Percentiles rank a stretch among this genome's conserved stretches.
Evolutionary conservation across 495 filamentous ascomycete genomes (phyloP).

Genomic region (Schizothecium vesticola): DNA sequence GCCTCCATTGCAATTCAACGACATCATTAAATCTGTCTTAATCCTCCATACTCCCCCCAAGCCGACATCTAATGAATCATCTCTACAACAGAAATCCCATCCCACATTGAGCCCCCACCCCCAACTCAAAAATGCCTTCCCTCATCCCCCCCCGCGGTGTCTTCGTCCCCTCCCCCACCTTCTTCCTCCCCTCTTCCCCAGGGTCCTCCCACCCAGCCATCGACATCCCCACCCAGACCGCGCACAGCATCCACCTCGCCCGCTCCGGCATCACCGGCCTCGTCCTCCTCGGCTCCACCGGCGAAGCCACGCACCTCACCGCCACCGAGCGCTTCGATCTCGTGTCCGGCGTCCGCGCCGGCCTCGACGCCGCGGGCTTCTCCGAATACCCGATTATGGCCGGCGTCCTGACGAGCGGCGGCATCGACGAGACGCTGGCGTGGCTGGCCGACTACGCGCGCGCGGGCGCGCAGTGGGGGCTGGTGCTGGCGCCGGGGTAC

Average conservation of each 20-base stretch:
- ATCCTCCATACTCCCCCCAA: too few species aligned
- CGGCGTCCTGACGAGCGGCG: conserved; percentile 57
- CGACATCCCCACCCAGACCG: conserved; percentile 52
- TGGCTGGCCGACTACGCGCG: conserved; percentile 50
- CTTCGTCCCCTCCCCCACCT: conserved; percentile 42
- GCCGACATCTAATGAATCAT: too few species aligned
- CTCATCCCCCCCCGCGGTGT: conserved; percentile 35
- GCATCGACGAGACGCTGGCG: conserved; percentile 57
- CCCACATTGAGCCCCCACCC: too few species aligned
- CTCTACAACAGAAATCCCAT: background rate
- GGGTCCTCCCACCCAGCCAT: conserved; percentile 18
- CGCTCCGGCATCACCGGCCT: conserved; percentile 56
- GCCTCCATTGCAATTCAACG: background rate
- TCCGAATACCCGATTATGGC: conserved; percentile 62
- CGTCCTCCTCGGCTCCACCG: conserved; percentile 62
- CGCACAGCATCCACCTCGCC: conserved; percentile 60
- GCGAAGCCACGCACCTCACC: conserved; percentile 63
- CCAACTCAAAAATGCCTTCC: background rate
- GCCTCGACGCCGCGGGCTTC: conserved; percentile 52
- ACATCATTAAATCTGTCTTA: background rate
- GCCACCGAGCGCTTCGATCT: conserved; percentile 53
- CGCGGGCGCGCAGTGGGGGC: conserved; percentile 59
- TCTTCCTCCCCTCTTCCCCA: conserved; percentile 27
- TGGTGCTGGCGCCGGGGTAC: conserved; percentile 54
- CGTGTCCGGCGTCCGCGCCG: conserved; percentile 47